Conservation (phyloP, 2,329 filamentous ascomycete genomes). For the Lojkania enalia region DNA sequence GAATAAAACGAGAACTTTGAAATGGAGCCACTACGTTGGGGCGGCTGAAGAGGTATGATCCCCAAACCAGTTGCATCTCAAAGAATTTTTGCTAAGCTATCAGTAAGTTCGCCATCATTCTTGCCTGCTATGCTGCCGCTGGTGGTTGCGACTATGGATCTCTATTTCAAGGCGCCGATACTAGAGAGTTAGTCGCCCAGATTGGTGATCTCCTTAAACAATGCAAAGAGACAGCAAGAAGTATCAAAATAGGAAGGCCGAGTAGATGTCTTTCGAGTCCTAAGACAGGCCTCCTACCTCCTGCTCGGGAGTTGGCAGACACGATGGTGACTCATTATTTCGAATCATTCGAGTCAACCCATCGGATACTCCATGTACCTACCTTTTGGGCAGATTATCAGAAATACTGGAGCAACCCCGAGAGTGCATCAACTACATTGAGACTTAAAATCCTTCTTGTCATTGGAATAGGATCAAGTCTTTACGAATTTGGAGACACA, state of each 20-base stretch:
- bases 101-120: background rate
- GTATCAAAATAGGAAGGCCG: background rate
- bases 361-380: constrained; percentile 16
- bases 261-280: constrained; percentile 25
- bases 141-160: background rate
- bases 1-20: constrained; percentile 57
- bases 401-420: constrained; percentile 10
- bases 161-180: no score
- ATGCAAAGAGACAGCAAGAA: constrained; percentile 20
- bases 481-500: constrained; percentile 49
- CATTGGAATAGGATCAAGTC: constrained; percentile 11
- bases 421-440: constrained; percentile 14
- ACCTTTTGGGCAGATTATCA: constrained; percentile 16
- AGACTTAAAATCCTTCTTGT: constrained; percentile 54
- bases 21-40: constrained; percentile 56
- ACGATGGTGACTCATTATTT: constrained; percentile 7
- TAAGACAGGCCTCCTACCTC: constrained; percentile 46
- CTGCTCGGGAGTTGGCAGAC: constrained; percentile 4
- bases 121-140: background rate
- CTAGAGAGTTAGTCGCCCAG: background rate
- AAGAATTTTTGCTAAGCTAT: background rate
- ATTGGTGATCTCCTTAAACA: constrained; percentile 12
- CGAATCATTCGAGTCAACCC: constrained; percentile 10
- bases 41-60: constrained; percentile 32
- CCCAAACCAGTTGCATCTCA: background rate